These are phyloP conservation scores for Talinum fruticosum DNA, from an alignment of 148 eudicot species.

Conservation along the genomic window DNA sequence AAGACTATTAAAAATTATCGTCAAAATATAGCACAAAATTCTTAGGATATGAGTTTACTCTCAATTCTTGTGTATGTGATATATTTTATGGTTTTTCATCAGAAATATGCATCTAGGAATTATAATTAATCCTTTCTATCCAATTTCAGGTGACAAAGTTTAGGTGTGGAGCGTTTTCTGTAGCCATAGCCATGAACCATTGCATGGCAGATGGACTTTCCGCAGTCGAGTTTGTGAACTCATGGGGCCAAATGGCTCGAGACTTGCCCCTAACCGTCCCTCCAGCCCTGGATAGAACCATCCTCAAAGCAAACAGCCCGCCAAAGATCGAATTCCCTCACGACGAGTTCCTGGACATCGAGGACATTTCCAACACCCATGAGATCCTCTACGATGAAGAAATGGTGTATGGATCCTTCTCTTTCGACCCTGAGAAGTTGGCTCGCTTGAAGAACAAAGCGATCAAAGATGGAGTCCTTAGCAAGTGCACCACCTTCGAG, in stretches of 20 bases:
- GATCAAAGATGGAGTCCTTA: slow-evolving; percentile 25
- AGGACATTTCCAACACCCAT: slow-evolving; percentile 37
- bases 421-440: slow-evolving; percentile 33
- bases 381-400: slow-evolving; percentile 37
- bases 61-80: no score
- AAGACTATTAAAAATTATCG: no score
- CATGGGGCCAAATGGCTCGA: slow-evolving; percentile 68
- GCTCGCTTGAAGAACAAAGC: slow-evolving; percentile 34
- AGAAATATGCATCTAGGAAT: no score
- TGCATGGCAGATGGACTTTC: slow-evolving; percentile 62
- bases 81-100: no score
- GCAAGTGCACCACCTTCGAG: slow-evolving; percentile 51
- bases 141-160: slow-evolving; percentile 51
- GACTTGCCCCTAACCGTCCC: slow-evolving; percentile 39
- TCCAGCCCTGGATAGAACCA: slow-evolving; percentile 45
- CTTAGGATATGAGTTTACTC: no score
- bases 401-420: slow-evolving; percentile 35
- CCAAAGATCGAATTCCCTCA: slow-evolving; percentile 44
- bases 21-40: no score
- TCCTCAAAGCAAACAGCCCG: slow-evolving; percentile 43
- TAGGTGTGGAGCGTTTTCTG: slow-evolving; percentile 55
- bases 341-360: slow-evolving; percentile 43
- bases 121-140: no score
- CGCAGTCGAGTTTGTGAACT: slow-evolving; percentile 56
- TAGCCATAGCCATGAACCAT: slow-evolving; percentile 61